Conservation (phyloP, 306 rosid genomes). For the Prunus dulcis region DNA sequence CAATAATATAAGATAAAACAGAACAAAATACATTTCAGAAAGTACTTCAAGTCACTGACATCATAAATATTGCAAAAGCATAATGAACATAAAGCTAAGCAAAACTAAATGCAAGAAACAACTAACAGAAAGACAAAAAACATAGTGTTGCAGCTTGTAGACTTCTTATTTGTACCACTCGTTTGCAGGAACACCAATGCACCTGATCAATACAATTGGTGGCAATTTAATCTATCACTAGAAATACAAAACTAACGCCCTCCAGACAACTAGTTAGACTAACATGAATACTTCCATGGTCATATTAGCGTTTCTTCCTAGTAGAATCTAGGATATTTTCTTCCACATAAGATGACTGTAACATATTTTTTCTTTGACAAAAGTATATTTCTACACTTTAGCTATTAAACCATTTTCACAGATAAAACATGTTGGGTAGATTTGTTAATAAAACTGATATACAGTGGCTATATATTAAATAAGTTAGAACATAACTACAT, state of each 20-base stretch:
- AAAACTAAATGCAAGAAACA: neutral
- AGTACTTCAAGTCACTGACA: neutral
- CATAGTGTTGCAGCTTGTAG: neutral
- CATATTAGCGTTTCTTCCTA: neutral
- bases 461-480: too few relatives aligned
- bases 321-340: neutral
- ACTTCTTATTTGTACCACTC: neutral
- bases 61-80: neutral
- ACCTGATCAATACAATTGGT: neutral
- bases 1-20: neutral
- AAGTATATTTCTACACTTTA: neutral
- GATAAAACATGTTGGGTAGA: neutral
- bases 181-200: neutral
- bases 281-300: neutral
- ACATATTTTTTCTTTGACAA: neutral
- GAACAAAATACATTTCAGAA: neutral
- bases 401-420: neutral
- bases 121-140: neutral
- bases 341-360: neutral
- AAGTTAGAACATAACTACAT: neutral
- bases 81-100: neutral
- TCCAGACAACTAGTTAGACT: neutral
- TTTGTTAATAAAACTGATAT: neutral
- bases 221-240: neutral
- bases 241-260: neutral